These are phyloP conservation scores for Solanum habrochaites DNA, from an alignment of 257 asterid genomes.

Conservation along the genomic window DNA sequence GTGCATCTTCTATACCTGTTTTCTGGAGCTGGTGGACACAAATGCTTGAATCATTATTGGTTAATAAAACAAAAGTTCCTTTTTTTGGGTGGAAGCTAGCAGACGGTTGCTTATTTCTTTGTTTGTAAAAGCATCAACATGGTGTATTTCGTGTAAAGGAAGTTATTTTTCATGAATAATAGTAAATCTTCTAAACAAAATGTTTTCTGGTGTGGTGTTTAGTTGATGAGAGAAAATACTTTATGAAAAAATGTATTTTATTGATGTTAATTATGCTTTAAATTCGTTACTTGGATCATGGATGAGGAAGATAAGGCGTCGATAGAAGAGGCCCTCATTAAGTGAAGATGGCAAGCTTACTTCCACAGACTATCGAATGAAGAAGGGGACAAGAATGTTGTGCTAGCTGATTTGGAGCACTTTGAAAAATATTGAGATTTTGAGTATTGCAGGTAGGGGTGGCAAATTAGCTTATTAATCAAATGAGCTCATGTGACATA, in stretches of 20 bases:
- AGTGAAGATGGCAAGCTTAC: background rate
- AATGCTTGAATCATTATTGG: background rate
- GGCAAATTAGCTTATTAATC: too few species aligned
- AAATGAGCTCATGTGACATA: too few species aligned
- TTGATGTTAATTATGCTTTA: background rate
- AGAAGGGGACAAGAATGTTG: background rate
- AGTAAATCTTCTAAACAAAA: background rate
- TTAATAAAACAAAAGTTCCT: background rate
- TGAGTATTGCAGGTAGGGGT: too few species aligned
- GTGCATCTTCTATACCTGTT: background rate
- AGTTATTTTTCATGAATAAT: background rate
- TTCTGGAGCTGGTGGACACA: background rate
- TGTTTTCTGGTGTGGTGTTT: background rate
- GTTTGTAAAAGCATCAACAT: background rate
- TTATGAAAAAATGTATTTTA: background rate
- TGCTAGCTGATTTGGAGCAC: background rate
- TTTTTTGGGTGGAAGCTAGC: background rate
- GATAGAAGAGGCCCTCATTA: background rate
- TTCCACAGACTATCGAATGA: background rate
- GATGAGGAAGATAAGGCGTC: background rate
- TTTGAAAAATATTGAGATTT: background rate
- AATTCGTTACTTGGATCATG: background rate
- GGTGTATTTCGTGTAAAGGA: background rate
- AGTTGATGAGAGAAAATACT: background rate
- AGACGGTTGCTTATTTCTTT: background rate